Base-by-base conservation (phyloP, 2,329 filamentous ascomycete genomes). In the Penicillium sclerotiorum region DNA sequence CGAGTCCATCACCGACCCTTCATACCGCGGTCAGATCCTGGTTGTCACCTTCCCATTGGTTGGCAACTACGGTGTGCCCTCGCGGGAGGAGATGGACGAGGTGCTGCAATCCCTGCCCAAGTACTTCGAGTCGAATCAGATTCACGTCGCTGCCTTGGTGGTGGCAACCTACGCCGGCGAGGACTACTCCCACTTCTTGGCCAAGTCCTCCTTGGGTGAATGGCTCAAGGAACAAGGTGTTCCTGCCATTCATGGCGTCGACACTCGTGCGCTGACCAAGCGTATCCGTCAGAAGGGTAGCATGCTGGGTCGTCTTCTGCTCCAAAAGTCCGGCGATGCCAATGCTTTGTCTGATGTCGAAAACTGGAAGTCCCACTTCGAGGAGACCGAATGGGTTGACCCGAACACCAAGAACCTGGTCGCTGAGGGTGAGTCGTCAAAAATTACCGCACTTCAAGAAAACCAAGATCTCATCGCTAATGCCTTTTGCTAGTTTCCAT, bases 181-280 rank as follows among this genome's bases (percentile, higher is more conserved):
- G 76, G 88, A 95, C 67, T 99, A 87, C 77, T 97, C 93, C 13
- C 94, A 99, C 76, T 90, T 90, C 77, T 82, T 99, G 50, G 94
- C 94, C 38, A 80, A 84, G 58, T 96, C 92, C 38, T 97, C 93
- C 3, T 80, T 99, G 44, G 93, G 93, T 53, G 81, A 88, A 70
- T 99, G 94, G 94, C 82, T 99, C 65, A 96, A 96, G 78, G 91
- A 97, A 75, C 89, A 97, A 74, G 89, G 86, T 52, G 82, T 99
- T 47, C 94, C 94, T 33, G 94, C 92, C 64, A 91, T 99, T 72
- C 94, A 94, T 68, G 94, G 91, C 50, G 87, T 99, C 53, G 94
- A 99, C 76, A 99, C 94, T 37, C 82, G 94, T 69, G 87, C 89
- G 48, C 77, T 99, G 70, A 99, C 94, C 44, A 96, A 97, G 81